Base-by-base conservation (phyloP, 108 stramenopile genomes). In the Conticribra weissflogii region DNA sequence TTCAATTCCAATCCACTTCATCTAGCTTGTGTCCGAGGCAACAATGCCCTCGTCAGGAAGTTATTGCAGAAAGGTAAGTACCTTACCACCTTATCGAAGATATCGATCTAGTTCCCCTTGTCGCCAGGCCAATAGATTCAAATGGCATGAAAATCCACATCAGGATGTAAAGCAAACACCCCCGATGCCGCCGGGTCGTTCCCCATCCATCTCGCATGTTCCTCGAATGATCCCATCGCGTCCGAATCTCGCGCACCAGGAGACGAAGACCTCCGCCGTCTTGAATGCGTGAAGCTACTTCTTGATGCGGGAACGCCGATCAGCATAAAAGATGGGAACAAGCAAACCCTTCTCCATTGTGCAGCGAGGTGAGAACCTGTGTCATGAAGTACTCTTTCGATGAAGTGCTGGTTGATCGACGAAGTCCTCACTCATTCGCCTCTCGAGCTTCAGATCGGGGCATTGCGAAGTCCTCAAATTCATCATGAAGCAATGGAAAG, bases 311-410 rank as follows among this genome's bases (percentile, higher is more conserved):
- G 78, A 8, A 72, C 77, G 5, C 89, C 94, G 0, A 54, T 95
- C 7, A 27, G 82, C 1, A 92, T 91, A 55, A 87, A 85, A 59
- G 91, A 95, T 66, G 91, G 85, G n/a, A 91, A 88, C 54, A 85
- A 88, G 24, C 94, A 95, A 64, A 89, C 83, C 12, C 55, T 91
- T 17, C 57, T 95, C 18, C 94, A 95, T 63, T 61, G 72, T 25
- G 94, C 89, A 18, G 83, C 94, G n/a, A 41, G 36, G 36, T 41
- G 5, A 12, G 36, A 9, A 41, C 12, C 12, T 9, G 36, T 9
- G 5, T 41, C 36, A 12, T 12, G 12, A n/a, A n/a, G n/a, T n/a
- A n/a, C n/a, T n/a, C n/a, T n/a, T n/a, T n/a, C n/a, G n/a, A n/a
- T n/a, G n/a, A n/a, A n/a, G n/a, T n/a, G n/a, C n/a, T n/a, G n/a